Conservation (phyloP, 2,329 filamentous ascomycete species). For the Hypoxylon sp. region DNA sequence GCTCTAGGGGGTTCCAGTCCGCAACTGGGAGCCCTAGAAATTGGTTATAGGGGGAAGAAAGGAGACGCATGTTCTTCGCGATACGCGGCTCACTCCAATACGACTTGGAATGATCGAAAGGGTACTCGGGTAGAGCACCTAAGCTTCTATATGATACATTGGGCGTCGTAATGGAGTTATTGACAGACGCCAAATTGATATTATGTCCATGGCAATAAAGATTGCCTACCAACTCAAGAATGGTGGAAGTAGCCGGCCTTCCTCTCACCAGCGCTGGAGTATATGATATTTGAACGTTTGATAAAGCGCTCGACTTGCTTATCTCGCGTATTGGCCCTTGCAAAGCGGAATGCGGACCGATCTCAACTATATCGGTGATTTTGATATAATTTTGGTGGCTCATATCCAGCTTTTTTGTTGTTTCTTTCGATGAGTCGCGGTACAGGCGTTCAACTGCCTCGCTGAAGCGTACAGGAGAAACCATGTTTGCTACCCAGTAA, state of each 20-base stretch:
- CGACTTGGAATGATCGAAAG: conserved; percentile 40
- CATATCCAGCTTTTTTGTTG: not conserved
- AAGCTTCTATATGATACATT: not conserved
- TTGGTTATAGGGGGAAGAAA: conserved; percentile 2
- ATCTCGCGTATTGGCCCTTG: conserved; percentile 11
- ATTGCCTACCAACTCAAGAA: conserved; percentile 1
- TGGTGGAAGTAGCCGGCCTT: not conserved
- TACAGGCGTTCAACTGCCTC: not conserved
- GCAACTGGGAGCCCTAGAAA: conserved; percentile 28
- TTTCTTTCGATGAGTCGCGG: not conserved
- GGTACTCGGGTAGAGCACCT: conserved; percentile 41
- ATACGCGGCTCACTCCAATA: conserved; percentile 45
- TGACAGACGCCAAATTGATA: not conserved
- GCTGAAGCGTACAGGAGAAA: conserved; percentile 7
- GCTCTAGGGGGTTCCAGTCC: conserved; percentile 32
- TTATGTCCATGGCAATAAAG: not conserved
- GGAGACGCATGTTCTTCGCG: conserved; percentile 19
- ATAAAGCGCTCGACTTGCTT: not conserved
- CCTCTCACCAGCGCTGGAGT: conserved; percentile 2
- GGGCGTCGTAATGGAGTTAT: not conserved
- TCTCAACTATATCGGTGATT: conserved; percentile 1
- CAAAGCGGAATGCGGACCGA: conserved; percentile 19
- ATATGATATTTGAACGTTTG: conserved; percentile 10
- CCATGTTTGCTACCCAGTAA: conserved; percentile 15
- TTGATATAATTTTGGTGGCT: not conserved